phyloP scores from a whole-genome alignment of 352 stramenopile genomes.

The Globisporangium nodosum region DNA sequence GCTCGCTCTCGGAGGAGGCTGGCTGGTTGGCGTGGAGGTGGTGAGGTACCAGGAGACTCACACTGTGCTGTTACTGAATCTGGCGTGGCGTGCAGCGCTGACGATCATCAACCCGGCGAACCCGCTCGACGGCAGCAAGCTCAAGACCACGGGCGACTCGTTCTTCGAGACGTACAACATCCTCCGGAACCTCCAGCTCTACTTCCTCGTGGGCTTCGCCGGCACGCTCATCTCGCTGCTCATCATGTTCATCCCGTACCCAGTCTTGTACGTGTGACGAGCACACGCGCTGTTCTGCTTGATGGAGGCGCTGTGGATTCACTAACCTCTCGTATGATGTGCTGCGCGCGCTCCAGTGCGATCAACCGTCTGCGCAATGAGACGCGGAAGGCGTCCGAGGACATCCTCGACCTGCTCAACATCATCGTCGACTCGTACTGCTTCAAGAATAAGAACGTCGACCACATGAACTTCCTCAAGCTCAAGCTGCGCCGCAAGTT shows the following conservation, averaged over 20 bases:
- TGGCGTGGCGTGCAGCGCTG: constrained; percentile 26
- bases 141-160: constrained; percentile 41
- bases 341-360: constrained; percentile 26
- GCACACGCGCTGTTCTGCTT: background rate
- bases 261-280: constrained; percentile 54
- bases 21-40: background rate
- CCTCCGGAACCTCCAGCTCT: constrained; percentile 66
- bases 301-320: background rate
- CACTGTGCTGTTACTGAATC: background rate
- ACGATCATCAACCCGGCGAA: constrained; percentile 71
- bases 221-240: constrained; percentile 63
- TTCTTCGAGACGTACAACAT: constrained; percentile 61
- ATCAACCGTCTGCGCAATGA: constrained; percentile 50
- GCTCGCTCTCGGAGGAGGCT: background rate
- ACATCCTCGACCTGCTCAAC: constrained; percentile 71
- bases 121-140: constrained; percentile 32
- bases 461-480: constrained; percentile 78
- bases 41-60: too few species aligned
- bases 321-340: background rate
- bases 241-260: constrained; percentile 74
- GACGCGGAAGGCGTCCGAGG: constrained; percentile 35
- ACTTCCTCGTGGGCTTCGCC: constrained; percentile 71
- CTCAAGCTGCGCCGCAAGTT: constrained; percentile 76
- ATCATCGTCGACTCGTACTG: constrained; percentile 83
- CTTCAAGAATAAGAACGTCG: constrained; percentile 84